These are phyloP conservation scores for Globisporangium carolinianum DNA, from an alignment of 352 stramenopile genomes.

Conservation along the genomic window DNA sequence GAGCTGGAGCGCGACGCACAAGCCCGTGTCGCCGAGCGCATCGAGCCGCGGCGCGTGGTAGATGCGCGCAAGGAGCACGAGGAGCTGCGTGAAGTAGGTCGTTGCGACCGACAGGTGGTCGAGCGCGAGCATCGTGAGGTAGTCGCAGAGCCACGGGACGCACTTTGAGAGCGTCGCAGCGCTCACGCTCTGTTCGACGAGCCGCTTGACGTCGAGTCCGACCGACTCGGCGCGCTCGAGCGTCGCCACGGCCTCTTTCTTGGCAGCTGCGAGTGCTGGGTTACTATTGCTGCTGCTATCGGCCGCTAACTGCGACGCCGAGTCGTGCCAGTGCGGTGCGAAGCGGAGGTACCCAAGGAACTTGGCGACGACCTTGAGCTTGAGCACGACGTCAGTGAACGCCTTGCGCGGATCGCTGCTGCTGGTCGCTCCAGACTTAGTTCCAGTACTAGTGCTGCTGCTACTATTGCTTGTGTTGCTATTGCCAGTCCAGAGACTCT, in stretches of 20 bases:
- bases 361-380: constrained; percentile 56
- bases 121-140: constrained; percentile 48
- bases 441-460: neutral
- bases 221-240: constrained; percentile 25
- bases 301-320: constrained; percentile 12
- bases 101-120: constrained; percentile 43
- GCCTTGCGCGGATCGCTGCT: constrained; percentile 37
- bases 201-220: constrained; percentile 34
- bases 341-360: constrained; percentile 65
- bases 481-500: constrained; percentile 14
- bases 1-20: constrained; percentile 56
- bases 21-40: constrained; percentile 38
- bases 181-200: constrained; percentile 39
- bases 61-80: constrained; percentile 34
- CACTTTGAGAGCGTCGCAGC: constrained; percentile 41
- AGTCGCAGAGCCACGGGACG: constrained; percentile 61
- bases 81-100: constrained; percentile 39
- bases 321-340: constrained; percentile 51
- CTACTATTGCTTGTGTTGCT: neutral
- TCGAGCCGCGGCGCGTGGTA: constrained; percentile 39
- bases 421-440: constrained; percentile 12
- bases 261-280: constrained; percentile 36
- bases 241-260: constrained; percentile 42
- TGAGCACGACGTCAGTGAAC: constrained; percentile 54
- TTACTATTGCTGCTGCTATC: constrained; percentile 21